These are phyloP conservation scores for Gentiana straminea DNA, from an alignment of 257 asterid genomes.

Conservation along the genomic window DNA sequence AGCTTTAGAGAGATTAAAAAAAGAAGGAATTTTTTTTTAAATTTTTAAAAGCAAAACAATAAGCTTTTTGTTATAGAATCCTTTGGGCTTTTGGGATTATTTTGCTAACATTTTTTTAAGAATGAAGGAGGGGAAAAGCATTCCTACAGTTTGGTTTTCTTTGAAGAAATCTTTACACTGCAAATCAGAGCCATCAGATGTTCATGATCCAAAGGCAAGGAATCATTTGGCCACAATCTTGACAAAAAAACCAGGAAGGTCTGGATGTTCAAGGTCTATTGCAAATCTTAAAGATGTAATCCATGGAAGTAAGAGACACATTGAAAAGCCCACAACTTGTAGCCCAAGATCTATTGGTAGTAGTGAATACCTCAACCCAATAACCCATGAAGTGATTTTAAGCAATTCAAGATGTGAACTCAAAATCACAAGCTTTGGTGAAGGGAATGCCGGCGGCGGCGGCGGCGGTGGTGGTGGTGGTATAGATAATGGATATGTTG, in stretches of 20 bases:
- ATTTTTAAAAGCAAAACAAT: no score
- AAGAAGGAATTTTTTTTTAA: no score
- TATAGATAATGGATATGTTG: slow-evolving; percentile 36
- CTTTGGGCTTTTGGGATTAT: neutral
- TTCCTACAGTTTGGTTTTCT: slow-evolving; percentile 57
- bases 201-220: slow-evolving; percentile 40
- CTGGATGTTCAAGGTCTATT: slow-evolving; percentile 84
- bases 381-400: slow-evolving; percentile 67
- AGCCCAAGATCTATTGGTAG: slow-evolving; percentile 92
- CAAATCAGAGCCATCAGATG: slow-evolving; percentile 47
- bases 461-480: slow-evolving; percentile 11
- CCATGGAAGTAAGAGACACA: slow-evolving; percentile 85
- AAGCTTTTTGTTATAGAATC: neutral
- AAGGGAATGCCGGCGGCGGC: slow-evolving; percentile 13
- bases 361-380: slow-evolving; percentile 72
- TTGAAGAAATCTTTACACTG: slow-evolving; percentile 66
- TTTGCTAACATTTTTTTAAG: neutral
- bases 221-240: slow-evolving; percentile 31
- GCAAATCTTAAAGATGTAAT: slow-evolving; percentile 85
- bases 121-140: slow-evolving; percentile 41
- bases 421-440: slow-evolving; percentile 51
- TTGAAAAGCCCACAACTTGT: slow-evolving; percentile 56
- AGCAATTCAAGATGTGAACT: slow-evolving; percentile 68
- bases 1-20: neutral
- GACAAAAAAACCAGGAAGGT: slow-evolving; percentile 51